These are phyloP conservation scores for Phytophthora quininea DNA, from an alignment of 352 stramenopile genomes.

Conservation along the genomic window DNA sequence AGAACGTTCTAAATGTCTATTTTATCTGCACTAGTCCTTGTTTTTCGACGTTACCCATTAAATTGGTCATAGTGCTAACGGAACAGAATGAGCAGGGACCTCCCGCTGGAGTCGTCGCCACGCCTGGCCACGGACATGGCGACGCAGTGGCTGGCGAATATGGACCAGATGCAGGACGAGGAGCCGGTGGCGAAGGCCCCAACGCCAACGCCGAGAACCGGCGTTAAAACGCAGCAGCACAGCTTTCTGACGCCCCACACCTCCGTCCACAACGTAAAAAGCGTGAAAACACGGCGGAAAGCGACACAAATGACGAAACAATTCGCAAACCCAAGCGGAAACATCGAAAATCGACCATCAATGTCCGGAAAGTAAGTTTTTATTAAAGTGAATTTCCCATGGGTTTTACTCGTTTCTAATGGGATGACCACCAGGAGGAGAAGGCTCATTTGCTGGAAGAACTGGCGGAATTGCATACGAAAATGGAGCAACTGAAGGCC, in stretches of 20 bases:
- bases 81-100: not conserved
- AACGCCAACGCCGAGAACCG: not conserved
- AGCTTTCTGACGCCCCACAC: conserved; percentile 9
- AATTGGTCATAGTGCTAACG: not conserved
- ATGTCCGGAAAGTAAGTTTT: conserved; percentile 30
- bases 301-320: not conserved
- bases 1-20: too few relatives aligned
- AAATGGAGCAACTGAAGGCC: conserved; percentile 34
- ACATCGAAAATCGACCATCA: conserved; percentile 39
- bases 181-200: conserved; percentile 8
- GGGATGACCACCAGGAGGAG: conserved; percentile 27
- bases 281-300: too few relatives aligned
- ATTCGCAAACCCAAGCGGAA: conserved; percentile 36
- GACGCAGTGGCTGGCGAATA: conserved; percentile 29
- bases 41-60: not conserved
- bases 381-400: conserved; percentile 10
- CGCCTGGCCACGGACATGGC: conserved; percentile 32
- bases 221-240: not conserved
- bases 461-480: conserved; percentile 32
- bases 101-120: conserved; percentile 27
- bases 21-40: not conserved
- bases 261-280: not conserved
- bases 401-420: conserved; percentile 1
- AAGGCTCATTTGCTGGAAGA: conserved; percentile 40
- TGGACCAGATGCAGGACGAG: conserved; percentile 33